Conservation (phyloP, 2,329 filamentous ascomycete genomes). For the Fusarium udum region DNA sequence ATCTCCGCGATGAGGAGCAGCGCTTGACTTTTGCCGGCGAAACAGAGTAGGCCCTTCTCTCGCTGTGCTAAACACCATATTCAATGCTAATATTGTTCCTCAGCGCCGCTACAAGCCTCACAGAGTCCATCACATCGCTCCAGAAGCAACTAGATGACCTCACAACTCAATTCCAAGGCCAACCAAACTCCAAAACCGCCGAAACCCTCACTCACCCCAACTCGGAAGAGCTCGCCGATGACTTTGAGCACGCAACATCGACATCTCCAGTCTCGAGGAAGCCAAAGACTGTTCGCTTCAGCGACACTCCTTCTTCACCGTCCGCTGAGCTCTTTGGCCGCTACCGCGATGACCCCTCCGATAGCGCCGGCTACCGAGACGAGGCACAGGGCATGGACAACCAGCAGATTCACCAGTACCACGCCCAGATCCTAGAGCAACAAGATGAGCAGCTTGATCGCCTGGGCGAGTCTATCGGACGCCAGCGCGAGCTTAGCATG, state of each 20-base stretch:
- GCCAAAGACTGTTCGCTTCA: constrained; percentile 86
- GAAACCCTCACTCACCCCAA: constrained; percentile 69
- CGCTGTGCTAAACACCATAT: not conserved
- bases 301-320: constrained; percentile 65
- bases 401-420: constrained; percentile 86
- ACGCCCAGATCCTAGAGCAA: constrained; percentile 80
- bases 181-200: constrained; percentile 60
- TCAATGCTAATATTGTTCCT: not conserved
- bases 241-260: constrained; percentile 72
- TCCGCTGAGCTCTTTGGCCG: constrained; percentile 59
- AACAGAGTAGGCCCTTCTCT: constrained; percentile 60
- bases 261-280: constrained; percentile 46
- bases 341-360: constrained; percentile 75
- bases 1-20: constrained; percentile 70
- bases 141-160: constrained; percentile 80
- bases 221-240: constrained; percentile 66
- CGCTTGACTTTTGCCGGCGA: constrained; percentile 72
- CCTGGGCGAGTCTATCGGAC: constrained; percentile 84
- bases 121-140: constrained; percentile 73
- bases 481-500: constrained; percentile 92
- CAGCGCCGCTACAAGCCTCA: constrained; percentile 60
- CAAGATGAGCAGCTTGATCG: constrained; percentile 94
- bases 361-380: constrained; percentile 66
- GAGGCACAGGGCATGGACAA: constrained; percentile 74
- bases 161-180: constrained; percentile 80